A percentile compares a stretch with the other conserved stretches of the same genome.
phyloP scores from a whole-genome alignment of 2,329 filamentous ascomycete genomes.

The Leptographium procerum region DNA sequence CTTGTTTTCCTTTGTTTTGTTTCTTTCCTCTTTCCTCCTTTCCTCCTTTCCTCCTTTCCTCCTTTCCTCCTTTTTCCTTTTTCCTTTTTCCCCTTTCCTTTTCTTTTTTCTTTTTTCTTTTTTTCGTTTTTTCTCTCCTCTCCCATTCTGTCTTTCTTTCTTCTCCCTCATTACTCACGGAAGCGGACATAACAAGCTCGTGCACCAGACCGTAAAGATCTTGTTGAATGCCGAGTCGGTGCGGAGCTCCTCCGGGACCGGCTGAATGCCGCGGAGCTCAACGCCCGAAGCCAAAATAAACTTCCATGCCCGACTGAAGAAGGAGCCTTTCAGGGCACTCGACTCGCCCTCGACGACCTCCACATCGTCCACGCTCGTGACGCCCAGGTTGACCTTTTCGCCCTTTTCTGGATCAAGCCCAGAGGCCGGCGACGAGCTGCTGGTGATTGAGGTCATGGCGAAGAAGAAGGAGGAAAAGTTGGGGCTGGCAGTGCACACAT shows the following conservation, averaged over 20 bases:
- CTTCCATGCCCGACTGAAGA: background rate
- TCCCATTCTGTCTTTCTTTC: background rate
- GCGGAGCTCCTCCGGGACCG: constrained; percentile 30
- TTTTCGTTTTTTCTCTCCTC: background rate
- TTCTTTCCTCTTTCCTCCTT: too few species aligned
- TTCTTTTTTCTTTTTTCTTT: background rate
- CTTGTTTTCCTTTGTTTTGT: too few species aligned
- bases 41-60: too few species aligned
- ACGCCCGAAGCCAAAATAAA: constrained; percentile 12
- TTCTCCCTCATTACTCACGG: constrained; percentile 20
- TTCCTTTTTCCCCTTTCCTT: background rate
- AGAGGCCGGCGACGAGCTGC: background rate
- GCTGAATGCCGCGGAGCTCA: constrained; percentile 33
- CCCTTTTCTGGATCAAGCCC: background rate
- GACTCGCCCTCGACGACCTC: background rate
- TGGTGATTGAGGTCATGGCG: background rate
- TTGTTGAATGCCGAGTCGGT: constrained; percentile 30
- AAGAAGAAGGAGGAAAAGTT: background rate
- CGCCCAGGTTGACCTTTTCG: background rate
- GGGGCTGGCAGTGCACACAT: background rate
- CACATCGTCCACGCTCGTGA: background rate
- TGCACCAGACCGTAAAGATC: constrained; percentile 36
- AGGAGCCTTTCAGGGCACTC: background rate
- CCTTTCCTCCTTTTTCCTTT: too few species aligned
- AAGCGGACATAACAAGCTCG: constrained; percentile 35